Evolutionary conservation across 768 basidiomycete species (phyloP).

Genomic region (Scleroderma citrinum): DNA sequence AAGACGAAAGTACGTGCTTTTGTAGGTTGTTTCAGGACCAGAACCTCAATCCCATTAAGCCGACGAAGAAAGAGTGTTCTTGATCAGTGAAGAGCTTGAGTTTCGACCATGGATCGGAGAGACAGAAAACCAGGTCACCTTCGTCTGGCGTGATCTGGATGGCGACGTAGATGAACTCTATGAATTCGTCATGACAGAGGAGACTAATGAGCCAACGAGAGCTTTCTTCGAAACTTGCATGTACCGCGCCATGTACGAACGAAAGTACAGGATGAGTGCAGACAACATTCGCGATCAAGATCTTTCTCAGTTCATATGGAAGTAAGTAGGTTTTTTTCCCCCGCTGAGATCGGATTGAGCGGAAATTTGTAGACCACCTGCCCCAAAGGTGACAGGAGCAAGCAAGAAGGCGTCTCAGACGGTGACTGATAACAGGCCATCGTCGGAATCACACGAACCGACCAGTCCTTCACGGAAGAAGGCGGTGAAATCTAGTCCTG

Average conservation of each 20-base stretch:
- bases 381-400: conserved; percentile 12
- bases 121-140: conserved; percentile 71
- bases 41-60: conserved; percentile 41
- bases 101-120: conserved; percentile 71
- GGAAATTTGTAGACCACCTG: conserved; percentile 16
- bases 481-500: conserved; percentile 1
- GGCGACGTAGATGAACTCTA: conserved; percentile 91
- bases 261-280: conserved; percentile 74
- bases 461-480: conserved; percentile 15
- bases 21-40: not conserved
- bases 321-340: conserved; percentile 41
- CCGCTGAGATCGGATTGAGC: not conserved
- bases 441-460: conserved; percentile 3
- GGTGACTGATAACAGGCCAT: conserved; percentile 3
- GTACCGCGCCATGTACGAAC: conserved; percentile 94
- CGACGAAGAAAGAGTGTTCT: conserved; percentile 89
- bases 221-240: conserved; percentile 92
- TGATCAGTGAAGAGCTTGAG: conserved; percentile 85
- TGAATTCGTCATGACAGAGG: conserved; percentile 80
- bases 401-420: conserved; percentile 14
- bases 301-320: conserved; percentile 76
- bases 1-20: conserved; percentile 70
- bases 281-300: conserved; percentile 62
- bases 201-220: conserved; percentile 71
- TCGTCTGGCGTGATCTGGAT: conserved; percentile 87